Evolutionary conservation across 1,284 basidiomycete genomes (phyloP), one percentile per base, ranked within the genome.

Genomic region (Cutaneotrichosporon dermatis): DNA sequence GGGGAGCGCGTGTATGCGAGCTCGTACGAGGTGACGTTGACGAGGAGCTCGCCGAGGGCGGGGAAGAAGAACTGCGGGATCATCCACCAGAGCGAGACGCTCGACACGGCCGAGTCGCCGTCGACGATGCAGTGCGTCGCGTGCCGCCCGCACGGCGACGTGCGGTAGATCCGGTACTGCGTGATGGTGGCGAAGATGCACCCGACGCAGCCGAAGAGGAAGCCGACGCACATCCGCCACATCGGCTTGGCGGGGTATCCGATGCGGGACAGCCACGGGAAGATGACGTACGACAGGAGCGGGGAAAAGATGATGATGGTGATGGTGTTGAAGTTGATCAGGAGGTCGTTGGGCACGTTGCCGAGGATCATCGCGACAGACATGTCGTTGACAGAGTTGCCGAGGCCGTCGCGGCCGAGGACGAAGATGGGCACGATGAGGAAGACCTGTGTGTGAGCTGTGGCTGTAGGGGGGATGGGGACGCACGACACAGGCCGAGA

Each of bases 1-100:
- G 79, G 79, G 13, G 79, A 71, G 34, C 75, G 69, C 39, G 80
- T 80, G 70, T 80, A 81, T 51, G 77, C 77, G 40, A 81, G 74
- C 71, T 82, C 81, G 70, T 81, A 79, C 45, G 75, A 75, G 25
- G 80, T 80, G 58, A 82, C 78, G 51, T 77, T 80, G 63, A 81
- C 79, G 45, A 82, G 79, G 41, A 82, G 69, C 67, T 82, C 81
- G n/a, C 78, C 80, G 52, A 80, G 55, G 43, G 79, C 81, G 15
- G 80, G 79, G n/a, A 82, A 66, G 25, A 74, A 64, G 72, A 79
- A 79, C 8, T 79, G 69, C 6, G 80, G 80, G 15, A 79, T 68
- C 55, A 72, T 70, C 55, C 72, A 70, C 76, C 77, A 79, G 42
- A 81, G 72, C 37, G 70, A 74, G 41, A 62, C 54, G 25, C 51